A percentile compares a stretch with the other conserved stretches of the same genome.
These are phyloP conservation scores for Pleurotus djamor DNA, from an alignment of 768 basidiomycete species.

Conservation along the genomic window DNA sequence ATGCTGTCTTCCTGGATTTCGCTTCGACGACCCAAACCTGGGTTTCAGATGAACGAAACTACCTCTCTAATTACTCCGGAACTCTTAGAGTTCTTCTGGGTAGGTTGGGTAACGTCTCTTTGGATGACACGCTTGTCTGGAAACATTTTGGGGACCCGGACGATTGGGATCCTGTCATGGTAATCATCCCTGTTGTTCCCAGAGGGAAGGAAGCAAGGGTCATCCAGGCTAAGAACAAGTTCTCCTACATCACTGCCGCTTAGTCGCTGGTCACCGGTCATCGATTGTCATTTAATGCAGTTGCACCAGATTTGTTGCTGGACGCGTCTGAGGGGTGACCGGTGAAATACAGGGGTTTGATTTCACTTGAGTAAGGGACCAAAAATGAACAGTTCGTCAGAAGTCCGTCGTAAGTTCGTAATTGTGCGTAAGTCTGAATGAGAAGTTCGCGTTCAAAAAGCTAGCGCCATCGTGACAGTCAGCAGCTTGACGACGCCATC, in stretches of 20 bases:
- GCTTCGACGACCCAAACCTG: slow-evolving; percentile 12
- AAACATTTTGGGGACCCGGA: background rate
- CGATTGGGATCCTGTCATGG: background rate
- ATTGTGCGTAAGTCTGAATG: too few relatives aligned
- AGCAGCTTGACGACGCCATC: slow-evolving; percentile 8
- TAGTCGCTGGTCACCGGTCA: too few relatives aligned
- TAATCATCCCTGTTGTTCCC: background rate
- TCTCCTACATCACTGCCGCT: too few relatives aligned
- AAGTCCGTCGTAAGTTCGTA: too few relatives aligned
- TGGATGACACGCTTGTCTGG: background rate
- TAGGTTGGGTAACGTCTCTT: background rate
- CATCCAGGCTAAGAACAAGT: too few relatives aligned
- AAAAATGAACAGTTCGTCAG: too few relatives aligned
- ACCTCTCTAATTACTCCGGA: slow-evolving; percentile 5
- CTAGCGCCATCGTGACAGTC: background rate
- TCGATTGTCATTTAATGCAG: too few relatives aligned
- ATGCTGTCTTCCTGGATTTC: slow-evolving; percentile 16
- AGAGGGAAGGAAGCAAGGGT: too few relatives aligned
- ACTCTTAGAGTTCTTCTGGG: background rate
- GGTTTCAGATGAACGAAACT: slow-evolving; percentile 5
- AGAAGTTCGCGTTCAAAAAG: background rate
- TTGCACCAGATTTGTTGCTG: too few relatives aligned
- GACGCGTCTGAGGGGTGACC: too few relatives aligned
- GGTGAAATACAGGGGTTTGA: too few relatives aligned
- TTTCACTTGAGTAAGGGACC: too few relatives aligned